Evolutionary conservation across 1,139 yeast genomes (phyloP), one percentile per base, ranked within the genome.

Genomic region (Suhomyces bribrorum): DNA sequence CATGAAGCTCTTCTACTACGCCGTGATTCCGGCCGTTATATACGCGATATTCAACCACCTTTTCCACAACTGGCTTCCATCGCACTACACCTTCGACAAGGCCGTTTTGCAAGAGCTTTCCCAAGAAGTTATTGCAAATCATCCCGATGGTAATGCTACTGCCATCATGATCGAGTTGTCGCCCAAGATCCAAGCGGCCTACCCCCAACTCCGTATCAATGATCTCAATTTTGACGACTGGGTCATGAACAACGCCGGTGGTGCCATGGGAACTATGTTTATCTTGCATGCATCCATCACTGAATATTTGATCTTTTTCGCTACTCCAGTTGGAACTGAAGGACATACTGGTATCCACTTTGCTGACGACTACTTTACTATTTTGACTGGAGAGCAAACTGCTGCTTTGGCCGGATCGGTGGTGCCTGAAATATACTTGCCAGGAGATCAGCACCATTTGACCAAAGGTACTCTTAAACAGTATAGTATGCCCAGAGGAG

Each of bases 251-350:
- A 89, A 88, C 56, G 98, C 98, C 7, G 98, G 98, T 40, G 96
- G 96, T 50, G 97, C 98, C 40, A 92, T 92, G 98, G 98, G 98
- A 18, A 81, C 89, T 42, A 90, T 92, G 97, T 77, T 87, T 53
- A 87, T 94, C 46, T 71, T 92, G 50, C 98, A 94, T 62, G 97
- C 97, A 11, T 90, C 97, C n/a, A 73, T 94, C 54, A 73, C 94
- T 7, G 98, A 92, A 64, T 94, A 92, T 60, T 69, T 92, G 61
- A 48, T 53, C 50, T 56, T 56, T 35, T 56, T 53, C 36, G 68
- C 55, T 29, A 59, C 57, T 41, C 67, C 65, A 4, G 75, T 84
- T 9, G 97, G 97, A 28, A 89, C 96, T 11, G 97, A 88, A 62
- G 98, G 98, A 37, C 98, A 92, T 64, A 74, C 89, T 7, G 98